A percentile compares a stretch with the other conserved stretches of the same genome.
These are phyloP conservation scores for Cyberlindnera veronae DNA, from an alignment of 805 yeast species.

Conservation along the genomic window DNA sequence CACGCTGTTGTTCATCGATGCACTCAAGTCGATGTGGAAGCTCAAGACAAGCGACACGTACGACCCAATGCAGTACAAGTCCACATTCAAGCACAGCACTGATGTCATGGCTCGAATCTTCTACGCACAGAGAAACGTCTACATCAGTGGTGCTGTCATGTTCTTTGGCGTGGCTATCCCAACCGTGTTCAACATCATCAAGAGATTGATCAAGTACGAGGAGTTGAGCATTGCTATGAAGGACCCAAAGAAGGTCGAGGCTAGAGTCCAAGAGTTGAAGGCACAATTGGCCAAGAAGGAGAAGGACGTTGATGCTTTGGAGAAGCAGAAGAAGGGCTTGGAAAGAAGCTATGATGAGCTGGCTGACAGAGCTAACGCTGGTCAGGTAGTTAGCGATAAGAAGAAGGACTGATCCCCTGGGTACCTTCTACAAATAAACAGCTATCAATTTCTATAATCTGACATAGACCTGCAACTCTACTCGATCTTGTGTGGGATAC, in stretches of 20 bases:
- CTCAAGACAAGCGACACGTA: slow-evolving; percentile 26
- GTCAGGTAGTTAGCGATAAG: slow-evolving; percentile 16
- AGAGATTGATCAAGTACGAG: slow-evolving; percentile 49
- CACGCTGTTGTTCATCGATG: slow-evolving; percentile 50
- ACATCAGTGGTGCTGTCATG: slow-evolving; percentile 59
- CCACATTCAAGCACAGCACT: slow-evolving; percentile 32
- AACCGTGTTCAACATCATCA: slow-evolving; percentile 50
- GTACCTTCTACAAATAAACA: too few species aligned
- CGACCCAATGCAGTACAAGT: slow-evolving; percentile 24
- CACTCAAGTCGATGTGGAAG: slow-evolving; percentile 42
- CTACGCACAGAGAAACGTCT: slow-evolving; percentile 60
- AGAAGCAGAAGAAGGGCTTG: slow-evolving; percentile 48
- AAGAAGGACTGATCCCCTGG: slow-evolving; percentile 31
- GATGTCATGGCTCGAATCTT: slow-evolving; percentile 58
- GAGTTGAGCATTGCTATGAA: slow-evolving; percentile 26
- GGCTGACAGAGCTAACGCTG: slow-evolving; percentile 25
- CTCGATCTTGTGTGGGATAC: slow-evolving; percentile 29
- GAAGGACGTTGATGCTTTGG: slow-evolving; percentile 43
- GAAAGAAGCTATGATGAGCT: slow-evolving; percentile 47
- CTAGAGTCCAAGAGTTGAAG: slow-evolving; percentile 30
- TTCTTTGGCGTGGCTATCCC: slow-evolving; percentile 52
- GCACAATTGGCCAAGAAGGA: slow-evolving; percentile 38
- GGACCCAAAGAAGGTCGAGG: slow-evolving; percentile 16
- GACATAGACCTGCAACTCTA: too few species aligned
- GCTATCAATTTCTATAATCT: too few species aligned